phyloP scores from a whole-genome alignment of 768 basidiomycete genomes.

The Russula sp. region DNA sequence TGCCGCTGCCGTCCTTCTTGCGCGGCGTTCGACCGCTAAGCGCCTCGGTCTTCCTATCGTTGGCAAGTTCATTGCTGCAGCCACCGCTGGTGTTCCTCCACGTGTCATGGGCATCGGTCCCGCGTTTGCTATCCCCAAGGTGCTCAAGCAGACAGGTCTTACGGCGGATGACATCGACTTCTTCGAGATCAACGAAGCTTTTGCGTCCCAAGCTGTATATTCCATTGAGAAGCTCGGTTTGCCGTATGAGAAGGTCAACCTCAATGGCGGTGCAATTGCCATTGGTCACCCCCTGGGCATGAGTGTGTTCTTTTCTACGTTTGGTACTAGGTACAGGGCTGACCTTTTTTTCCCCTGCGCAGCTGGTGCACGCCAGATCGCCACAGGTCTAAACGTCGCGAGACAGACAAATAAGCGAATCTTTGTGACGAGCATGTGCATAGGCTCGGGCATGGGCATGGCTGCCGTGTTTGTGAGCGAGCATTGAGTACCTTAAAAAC shows the following conservation, averaged over 20 bases:
- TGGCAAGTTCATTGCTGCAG: slow-evolving; percentile 73
- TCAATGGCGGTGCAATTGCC: slow-evolving; percentile 84
- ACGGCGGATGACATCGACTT: slow-evolving; percentile 72
- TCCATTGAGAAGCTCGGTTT: slow-evolving; percentile 62
- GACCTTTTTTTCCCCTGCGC: background rate
- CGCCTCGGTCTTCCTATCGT: slow-evolving; percentile 79
- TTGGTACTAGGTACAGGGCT: background rate
- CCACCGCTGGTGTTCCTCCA: slow-evolving; percentile 74
- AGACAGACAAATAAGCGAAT: slow-evolving; percentile 69
- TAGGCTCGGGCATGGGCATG: slow-evolving; percentile 89
- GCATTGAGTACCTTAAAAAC: slow-evolving; percentile 38
- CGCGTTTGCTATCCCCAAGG: slow-evolving; percentile 76
- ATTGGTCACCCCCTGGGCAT: slow-evolving; percentile 84
- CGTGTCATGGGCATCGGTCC: slow-evolving; percentile 91
- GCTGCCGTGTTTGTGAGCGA: slow-evolving; percentile 81
- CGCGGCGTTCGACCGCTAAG: slow-evolving; percentile 72
- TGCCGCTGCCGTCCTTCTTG: slow-evolving; percentile 81
- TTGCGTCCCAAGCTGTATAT: slow-evolving; percentile 78
- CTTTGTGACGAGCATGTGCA: slow-evolving; percentile 89
- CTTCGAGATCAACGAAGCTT: slow-evolving; percentile 90
- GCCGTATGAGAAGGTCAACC: slow-evolving; percentile 73
- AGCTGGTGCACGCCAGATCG: slow-evolving; percentile 84
- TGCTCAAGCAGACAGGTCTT: slow-evolving; percentile 60
- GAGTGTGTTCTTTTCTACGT: slow-evolving; percentile 42
- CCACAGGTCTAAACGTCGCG: slow-evolving; percentile 74